A percentile compares a stretch with the other conserved stretches of the same genome.
phyloP scores from a whole-genome alignment of 345 rosid species.

The Populus deltoides region DNA sequence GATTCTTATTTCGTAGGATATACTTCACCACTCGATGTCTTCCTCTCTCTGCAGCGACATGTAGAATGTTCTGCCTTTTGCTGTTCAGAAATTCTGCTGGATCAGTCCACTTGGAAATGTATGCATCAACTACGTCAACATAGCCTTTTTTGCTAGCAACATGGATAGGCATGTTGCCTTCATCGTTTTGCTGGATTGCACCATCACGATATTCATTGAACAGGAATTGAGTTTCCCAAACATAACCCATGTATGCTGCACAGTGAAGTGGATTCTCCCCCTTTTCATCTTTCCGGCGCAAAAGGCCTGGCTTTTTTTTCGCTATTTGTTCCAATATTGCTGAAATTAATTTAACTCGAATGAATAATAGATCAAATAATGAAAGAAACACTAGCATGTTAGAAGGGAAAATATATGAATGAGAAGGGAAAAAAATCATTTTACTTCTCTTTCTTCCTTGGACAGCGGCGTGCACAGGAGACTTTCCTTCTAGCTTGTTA shows the following conservation, averaged over 20 bases:
- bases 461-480: background rate
- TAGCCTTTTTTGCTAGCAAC: background rate
- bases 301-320: background rate
- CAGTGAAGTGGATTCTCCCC: background rate
- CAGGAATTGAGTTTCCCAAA: background rate
- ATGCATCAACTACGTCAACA: background rate
- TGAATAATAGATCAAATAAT: background rate
- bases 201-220: background rate
- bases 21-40: background rate
- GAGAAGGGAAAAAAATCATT: background rate
- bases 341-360: background rate
- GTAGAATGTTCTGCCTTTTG: constrained; percentile 7
- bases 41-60: background rate
- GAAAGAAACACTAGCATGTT: background rate
- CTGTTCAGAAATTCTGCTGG: background rate
- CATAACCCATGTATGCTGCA: background rate
- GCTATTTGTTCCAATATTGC: background rate
- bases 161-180: constrained; percentile 3
- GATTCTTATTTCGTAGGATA: background rate
- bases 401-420: background rate
- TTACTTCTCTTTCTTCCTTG: background rate
- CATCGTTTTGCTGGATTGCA: background rate
- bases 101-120: background rate
- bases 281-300: background rate
- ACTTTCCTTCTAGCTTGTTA: background rate